Percentiles rank a stretch among this genome's conserved stretches.
These are phyloP conservation scores for Trichoderma asperellum DNA, from an alignment of 2,329 filamentous ascomycete genomes.

Conservation along the genomic window DNA sequence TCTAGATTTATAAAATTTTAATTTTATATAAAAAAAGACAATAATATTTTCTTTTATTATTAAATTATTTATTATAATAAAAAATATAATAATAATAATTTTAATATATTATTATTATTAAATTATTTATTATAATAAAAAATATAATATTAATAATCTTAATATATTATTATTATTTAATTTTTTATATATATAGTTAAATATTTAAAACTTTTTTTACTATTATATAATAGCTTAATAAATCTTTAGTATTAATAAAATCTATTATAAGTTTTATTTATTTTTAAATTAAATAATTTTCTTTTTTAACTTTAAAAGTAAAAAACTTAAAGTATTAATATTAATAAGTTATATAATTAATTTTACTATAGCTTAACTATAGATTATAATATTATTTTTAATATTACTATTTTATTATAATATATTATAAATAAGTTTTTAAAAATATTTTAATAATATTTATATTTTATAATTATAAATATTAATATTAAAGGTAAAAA, in stretches of 20 bases:
- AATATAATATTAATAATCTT: background rate
- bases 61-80: background rate
- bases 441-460: background rate
- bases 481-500: too few relatives aligned
- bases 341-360: too few relatives aligned
- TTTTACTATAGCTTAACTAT: too few relatives aligned
- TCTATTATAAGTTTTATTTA: too few relatives aligned
- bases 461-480: too few relatives aligned
- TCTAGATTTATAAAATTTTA: background rate
- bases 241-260: background rate
- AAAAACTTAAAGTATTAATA: background rate
- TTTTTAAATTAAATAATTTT: background rate
- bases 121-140: background rate
- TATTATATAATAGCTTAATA: background rate
- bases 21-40: too few relatives aligned
- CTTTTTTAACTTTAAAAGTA: background rate
- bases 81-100: too few relatives aligned
- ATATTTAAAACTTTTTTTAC: background rate
- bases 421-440: background rate
- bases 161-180: background rate
- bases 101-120: background rate
- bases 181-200: too few relatives aligned
- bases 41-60: too few relatives aligned
- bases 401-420: too few relatives aligned
- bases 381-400: background rate